Percentiles rank a stretch among this genome's conserved stretches.
phyloP scores from a whole-genome alignment of 495 filamentous ascomycete species.

The Astrothelium subdiscretum region DNA sequence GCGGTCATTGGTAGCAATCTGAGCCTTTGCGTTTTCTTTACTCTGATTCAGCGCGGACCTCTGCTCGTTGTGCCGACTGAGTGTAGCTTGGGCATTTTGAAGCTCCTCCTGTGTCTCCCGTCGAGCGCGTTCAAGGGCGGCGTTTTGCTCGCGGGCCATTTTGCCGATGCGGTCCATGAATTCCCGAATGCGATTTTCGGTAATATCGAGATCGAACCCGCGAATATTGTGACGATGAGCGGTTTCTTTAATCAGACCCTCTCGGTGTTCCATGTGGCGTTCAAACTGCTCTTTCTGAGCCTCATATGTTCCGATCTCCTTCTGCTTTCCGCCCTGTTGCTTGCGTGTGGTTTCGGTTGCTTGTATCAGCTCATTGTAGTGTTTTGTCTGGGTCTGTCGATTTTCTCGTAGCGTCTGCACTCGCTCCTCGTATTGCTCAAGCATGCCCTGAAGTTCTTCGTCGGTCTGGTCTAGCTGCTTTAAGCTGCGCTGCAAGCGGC shows the following conservation, averaged over 20 bases:
- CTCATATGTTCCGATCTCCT: conserved; percentile 72
- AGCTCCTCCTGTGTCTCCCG: conserved; percentile 59
- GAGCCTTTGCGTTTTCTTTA: conserved; percentile 55
- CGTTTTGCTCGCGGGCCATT: conserved; percentile 63
- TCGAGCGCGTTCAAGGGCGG: conserved; percentile 59
- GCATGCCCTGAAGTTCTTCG: conserved; percentile 58
- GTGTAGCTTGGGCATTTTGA: conserved; percentile 48
- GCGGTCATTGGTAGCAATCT: conserved; percentile 57
- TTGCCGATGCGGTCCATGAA: conserved; percentile 73
- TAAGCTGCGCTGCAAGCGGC: conserved; percentile 57
- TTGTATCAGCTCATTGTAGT: conserved; percentile 51
- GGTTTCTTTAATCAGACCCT: conserved; percentile 62
- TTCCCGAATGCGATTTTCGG: conserved; percentile 56
- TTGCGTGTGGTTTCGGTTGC: conserved; percentile 48
- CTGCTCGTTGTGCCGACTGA: conserved; percentile 58
- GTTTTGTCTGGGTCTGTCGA: conserved; percentile 45
- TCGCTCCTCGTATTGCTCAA: conserved; percentile 72
- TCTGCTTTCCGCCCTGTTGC: conserved; percentile 56
- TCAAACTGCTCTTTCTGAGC: conserved; percentile 82
- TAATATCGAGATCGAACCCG: conserved; percentile 68
- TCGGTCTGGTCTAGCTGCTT: conserved; percentile 69
- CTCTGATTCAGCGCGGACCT: conserved; percentile 57
- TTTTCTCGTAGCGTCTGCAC: conserved; percentile 53
- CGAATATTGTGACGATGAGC: conserved; percentile 70
- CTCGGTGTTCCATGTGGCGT: conserved; percentile 56